phyloP scores from a whole-genome alignment of 2,329 filamentous ascomycete species.

The Aspergillus fructus region DNA sequence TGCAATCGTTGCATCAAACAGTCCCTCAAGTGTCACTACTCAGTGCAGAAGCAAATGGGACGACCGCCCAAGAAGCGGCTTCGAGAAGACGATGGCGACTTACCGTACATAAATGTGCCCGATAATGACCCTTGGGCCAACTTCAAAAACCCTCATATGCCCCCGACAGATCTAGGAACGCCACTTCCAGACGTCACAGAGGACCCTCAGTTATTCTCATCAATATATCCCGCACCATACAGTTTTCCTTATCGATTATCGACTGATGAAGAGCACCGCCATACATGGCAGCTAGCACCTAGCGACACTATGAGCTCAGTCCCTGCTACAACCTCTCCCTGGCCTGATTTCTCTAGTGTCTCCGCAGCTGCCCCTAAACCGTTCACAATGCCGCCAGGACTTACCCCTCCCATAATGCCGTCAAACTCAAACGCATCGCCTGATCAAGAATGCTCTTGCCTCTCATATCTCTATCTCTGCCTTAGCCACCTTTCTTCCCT shows the following conservation, averaged over 20 bases:
- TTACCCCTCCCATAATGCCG: slow-evolving; percentile 23
- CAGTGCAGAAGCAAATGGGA: slow-evolving; percentile 50
- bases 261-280: slow-evolving; percentile 26
- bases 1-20: slow-evolving; percentile 46
- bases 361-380: slow-evolving; percentile 32
- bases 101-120: slow-evolving; percentile 14
- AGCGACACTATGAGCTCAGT: slow-evolving; percentile 25
- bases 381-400: slow-evolving; percentile 21
- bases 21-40: slow-evolving; percentile 45
- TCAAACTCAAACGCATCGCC: slow-evolving; percentile 17
- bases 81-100: slow-evolving; percentile 31
- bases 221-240: slow-evolving; percentile 22
- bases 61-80: slow-evolving; percentile 45
- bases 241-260: slow-evolving; percentile 20
- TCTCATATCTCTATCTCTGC: slow-evolving; percentile 45
- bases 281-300: slow-evolving; percentile 24
- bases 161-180: slow-evolving; percentile 15
- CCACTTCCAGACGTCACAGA: slow-evolving; percentile 22
- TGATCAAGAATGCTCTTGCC: slow-evolving; percentile 37
- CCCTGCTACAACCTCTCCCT: slow-evolving; percentile 32
- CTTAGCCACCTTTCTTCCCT: slow-evolving; percentile 44
- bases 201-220: slow-evolving; percentile 29
- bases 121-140: slow-evolving; percentile 24
- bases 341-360: slow-evolving; percentile 44
- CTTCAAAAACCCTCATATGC: slow-evolving; percentile 20